Evolutionary conservation across 2,329 filamentous ascomycete genomes (phyloP), one percentile per base, ranked within the genome.

Genomic region (Aspergillus tamarii): DNA sequence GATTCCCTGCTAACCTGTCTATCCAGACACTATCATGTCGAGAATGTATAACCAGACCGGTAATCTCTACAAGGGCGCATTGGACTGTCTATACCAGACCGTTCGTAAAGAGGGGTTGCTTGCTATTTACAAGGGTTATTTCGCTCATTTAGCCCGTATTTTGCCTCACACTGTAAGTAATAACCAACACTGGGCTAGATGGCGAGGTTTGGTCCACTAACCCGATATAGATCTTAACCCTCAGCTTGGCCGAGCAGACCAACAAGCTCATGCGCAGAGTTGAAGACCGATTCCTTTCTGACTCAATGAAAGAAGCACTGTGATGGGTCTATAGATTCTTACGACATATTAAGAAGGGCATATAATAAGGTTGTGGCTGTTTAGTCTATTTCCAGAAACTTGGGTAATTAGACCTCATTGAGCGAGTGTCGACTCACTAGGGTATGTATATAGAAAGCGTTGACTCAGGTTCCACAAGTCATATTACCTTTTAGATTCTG

Each of bases 21-120:
- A 34, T 61, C 54, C 65, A 87, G 95, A 99, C 78, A 99, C 95
- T 6, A 92, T 99, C 81, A 99, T 99, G 95, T 95, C 93, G 66
- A 91, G 95, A 67, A 90, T 99, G 84, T 99, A 99, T 84, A 99
- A 99, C 83, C 95, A 99, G 79, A 96, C 94, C 66, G 95, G 95
- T 59, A 96, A 97, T 76, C 85, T 99, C n/a, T 99, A 99, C 84
- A 89, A 87, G 70, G 91, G 94, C 63, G 92, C 96, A 5, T 91
- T 96, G 67, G 95, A 99, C 81, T 99, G 95, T 77, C 80, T 98
- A 64, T 88, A 87, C 76, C 94, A 97, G 82, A 99, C 95, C 0
- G 85, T 99, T 65, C 90, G 89, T 76, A 97, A 93, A 0, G 95
- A 99, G 78, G 95, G 95, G 26, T 73, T 97, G 59, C 81, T 98